A percentile compares a stretch with the other conserved stretches of the same genome.
Evolutionary conservation across 352 stramenopile species (phyloP).

Genomic region (Pythium sp.): DNA sequence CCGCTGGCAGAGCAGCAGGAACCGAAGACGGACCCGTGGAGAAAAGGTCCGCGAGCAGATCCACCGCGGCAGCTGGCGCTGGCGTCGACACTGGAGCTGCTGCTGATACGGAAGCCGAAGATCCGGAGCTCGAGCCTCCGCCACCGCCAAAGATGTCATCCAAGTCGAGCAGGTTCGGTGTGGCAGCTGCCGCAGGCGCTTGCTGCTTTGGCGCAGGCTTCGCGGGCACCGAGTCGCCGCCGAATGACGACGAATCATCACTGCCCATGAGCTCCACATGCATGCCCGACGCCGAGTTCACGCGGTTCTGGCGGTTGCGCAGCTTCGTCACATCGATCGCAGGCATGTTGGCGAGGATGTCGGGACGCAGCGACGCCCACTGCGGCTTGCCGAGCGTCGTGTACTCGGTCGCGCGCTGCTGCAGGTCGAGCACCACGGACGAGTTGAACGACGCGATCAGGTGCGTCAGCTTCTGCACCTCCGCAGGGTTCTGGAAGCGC

Average conservation of each 20-base stretch:
- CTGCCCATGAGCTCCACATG: constrained; percentile 85
- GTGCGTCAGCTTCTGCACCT: constrained; percentile 77
- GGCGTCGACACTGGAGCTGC: constrained; percentile 20
- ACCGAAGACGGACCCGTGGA: constrained; percentile 40
- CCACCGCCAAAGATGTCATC: constrained; percentile 93
- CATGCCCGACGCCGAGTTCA: constrained; percentile 33
- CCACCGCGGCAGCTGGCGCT: constrained; percentile 44
- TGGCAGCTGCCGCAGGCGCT: constrained; percentile 11
- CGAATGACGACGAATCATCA: constrained; percentile 10
- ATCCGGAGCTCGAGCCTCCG: constrained; percentile 17
- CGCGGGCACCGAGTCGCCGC: constrained; percentile 13
- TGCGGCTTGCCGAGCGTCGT: constrained; percentile 80
- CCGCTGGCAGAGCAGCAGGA: constrained; percentile 18
- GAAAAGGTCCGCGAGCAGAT: constrained; percentile 96
- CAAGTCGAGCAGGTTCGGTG: constrained; percentile 90
- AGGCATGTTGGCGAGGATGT: constrained; percentile 93
- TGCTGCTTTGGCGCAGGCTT: constrained; percentile 15
- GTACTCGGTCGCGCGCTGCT: constrained; percentile 97
- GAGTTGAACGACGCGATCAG: constrained; percentile 90
- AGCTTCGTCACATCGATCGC: constrained; percentile 90
- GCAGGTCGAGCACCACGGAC: constrained; percentile 94
- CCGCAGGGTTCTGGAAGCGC: constrained; percentile 68
- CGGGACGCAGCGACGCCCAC: constrained; percentile 68
- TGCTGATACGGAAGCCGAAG: constrained; percentile 26
- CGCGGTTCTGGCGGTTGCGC: constrained; percentile 57